Conservation (phyloP, 805 yeast species). For the Zygosaccharomyces bisporus region DNA sequence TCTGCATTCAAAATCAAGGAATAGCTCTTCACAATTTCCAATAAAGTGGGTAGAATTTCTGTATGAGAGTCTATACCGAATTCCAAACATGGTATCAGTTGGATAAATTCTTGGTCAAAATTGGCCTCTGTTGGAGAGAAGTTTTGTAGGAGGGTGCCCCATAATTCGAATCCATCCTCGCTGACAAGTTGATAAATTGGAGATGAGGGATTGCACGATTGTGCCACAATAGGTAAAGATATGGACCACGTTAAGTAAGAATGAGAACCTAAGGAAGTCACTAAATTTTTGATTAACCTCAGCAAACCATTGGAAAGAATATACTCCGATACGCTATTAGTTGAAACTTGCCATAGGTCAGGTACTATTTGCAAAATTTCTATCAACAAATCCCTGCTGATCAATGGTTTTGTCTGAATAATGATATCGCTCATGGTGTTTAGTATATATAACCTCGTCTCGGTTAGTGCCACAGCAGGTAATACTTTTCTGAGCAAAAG, state of each 20-base stretch:
- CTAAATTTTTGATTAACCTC: conserved; percentile 55
- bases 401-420: conserved; percentile 60
- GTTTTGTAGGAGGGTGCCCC: conserved; percentile 67
- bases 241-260: conserved; percentile 50
- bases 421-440: conserved; percentile 63
- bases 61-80: conserved; percentile 66
- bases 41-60: conserved; percentile 62
- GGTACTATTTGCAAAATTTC: conserved; percentile 62
- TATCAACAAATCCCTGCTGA: conserved; percentile 48
- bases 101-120: conserved; percentile 39
- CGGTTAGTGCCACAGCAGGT: conserved; percentile 53
- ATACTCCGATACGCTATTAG: conserved; percentile 29
- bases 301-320: conserved; percentile 49
- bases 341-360: conserved; percentile 64
- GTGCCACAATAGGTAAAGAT: conserved; percentile 58
- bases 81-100: conserved; percentile 49
- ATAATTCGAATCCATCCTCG: conserved; percentile 85
- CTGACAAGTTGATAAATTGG: conserved; percentile 53
- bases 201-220: conserved; percentile 60
- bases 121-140: conserved; percentile 42
- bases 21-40: conserved; percentile 63
- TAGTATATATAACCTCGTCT: conserved; percentile 70
- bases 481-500: conserved; percentile 48
- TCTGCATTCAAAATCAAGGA: conserved; percentile 44
- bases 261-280: conserved; percentile 52